Percentiles rank a stretch among this genome's conserved stretches.
These are phyloP conservation scores for Trametes elegans DNA, from an alignment of 768 basidiomycete species.

Conservation along the genomic window DNA sequence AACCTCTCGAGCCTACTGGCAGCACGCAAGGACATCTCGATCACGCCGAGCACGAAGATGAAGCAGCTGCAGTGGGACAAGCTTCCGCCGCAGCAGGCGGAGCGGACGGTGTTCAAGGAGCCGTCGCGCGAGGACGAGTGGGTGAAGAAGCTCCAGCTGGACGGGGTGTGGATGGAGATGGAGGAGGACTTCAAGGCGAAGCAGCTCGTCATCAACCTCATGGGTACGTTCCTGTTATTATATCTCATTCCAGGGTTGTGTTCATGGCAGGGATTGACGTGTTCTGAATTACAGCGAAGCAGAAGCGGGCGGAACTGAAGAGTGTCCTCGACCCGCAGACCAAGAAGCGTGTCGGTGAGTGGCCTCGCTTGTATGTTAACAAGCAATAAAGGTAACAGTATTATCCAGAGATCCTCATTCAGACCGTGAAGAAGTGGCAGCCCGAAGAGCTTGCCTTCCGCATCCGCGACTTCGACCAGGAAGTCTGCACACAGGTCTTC, in stretches of 20 bases:
- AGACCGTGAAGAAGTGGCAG: conserved; percentile 76
- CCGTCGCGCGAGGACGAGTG: conserved; percentile 74
- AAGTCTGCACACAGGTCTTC: conserved; percentile 86
- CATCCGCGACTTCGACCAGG: conserved; percentile 85
- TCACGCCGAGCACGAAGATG: conserved; percentile 89
- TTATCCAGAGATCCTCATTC: conserved; percentile 81
- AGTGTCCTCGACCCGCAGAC: conserved; percentile 90
- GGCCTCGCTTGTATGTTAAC: not conserved
- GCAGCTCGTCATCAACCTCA: conserved; percentile 85
- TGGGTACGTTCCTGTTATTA: conserved; percentile 52
- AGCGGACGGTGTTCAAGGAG: conserved; percentile 84
- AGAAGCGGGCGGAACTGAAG: conserved; percentile 85
- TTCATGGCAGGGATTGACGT: not conserved
- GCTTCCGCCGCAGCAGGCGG: conserved; percentile 83
- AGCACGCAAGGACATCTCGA: conserved; percentile 79
- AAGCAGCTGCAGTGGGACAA: conserved; percentile 99
- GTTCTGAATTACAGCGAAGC: no score
- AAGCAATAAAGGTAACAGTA: not conserved
- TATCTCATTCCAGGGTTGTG: no score
- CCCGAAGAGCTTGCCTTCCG: conserved; percentile 85
- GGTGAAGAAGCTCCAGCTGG: conserved; percentile 74
- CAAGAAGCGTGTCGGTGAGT: conserved; percentile 90
- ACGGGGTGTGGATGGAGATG: conserved; percentile 94
- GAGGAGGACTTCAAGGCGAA: conserved; percentile 98
- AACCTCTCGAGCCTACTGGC: conserved; percentile 56